Base-by-base conservation (phyloP, 1,284 basidiomycete species). In the Schizophyllum commune region DNA sequence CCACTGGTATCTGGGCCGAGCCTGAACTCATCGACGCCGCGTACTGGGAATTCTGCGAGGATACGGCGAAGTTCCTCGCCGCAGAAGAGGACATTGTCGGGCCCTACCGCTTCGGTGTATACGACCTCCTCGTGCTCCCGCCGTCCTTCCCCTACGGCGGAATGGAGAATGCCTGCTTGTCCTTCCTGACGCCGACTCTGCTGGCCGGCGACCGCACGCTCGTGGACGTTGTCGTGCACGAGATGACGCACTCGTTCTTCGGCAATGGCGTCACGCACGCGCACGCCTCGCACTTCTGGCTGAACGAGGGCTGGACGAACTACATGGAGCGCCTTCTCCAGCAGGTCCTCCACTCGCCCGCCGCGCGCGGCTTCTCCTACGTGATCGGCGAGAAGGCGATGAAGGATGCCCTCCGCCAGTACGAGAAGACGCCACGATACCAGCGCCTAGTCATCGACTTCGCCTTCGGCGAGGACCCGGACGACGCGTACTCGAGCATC, bases 251-350 rank as follows among this genome's bases (percentile, higher is more conserved):
- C 71, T 92, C 89, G 2, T 94, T 86, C 85, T 94, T 93, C 66
- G 92, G 92, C 4, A 94, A 94, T 69, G 88, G 89, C 22, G 86
- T 94, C 61, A 89, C 88, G 86, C 88, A 89, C 62, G 83, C 85
- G 0, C 72, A 90, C 61, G 83, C 86, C 2, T 81, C 81, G 4
- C 89, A 92, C 72, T 96, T 96, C 78, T 96, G 93, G 93, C 83
- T 96, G 57, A 96, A 95, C 72, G 93, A 95, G 74, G 86, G 94
- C 39, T 97, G 92, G 89, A 97, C 95, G 34, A 96, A 93, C 0
- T 98, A 96, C 71, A 88, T 94, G 57, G 96, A 99, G 73, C 86
- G 95, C 21, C 77, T 97, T 8, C 79, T 97, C 47, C 85, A 90
- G 52, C 79, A 89, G 66, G 77, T 81, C 58, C 77, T 96, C 1